Evolutionary conservation across 306 rosid species (phyloP), one percentile per base, ranked within the genome.

Genomic region (Dalbergia oliveri): DNA sequence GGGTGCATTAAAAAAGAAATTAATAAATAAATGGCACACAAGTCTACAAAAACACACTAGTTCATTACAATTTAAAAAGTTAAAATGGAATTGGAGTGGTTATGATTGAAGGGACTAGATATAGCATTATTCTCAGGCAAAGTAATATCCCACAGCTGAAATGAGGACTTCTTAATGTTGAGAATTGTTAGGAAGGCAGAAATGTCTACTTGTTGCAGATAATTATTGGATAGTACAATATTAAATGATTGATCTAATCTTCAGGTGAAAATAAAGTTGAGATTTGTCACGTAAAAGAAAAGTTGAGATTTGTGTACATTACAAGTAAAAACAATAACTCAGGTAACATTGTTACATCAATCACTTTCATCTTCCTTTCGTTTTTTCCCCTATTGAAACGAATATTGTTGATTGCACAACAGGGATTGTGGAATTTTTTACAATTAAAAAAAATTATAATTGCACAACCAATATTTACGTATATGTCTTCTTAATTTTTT

Each of bases 131-230:
- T 75, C 77, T 58, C 11, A 58, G 81, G 76, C 76, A 43, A 43
- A 9, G 47, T 43, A 43, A 43, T 43, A 43, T 0, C 10, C 47
- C 3, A n/a, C 76, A 13, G 76, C 76, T 59, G 54, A 31, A 43
- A 19, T 2, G 35, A 80, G 1, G 56, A 57, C 5, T 75, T 64
- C 65, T 65, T 35, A 19, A 64, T 18, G 65, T 6, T 0, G 4
- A 53, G 66, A 66, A 21, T n/a, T 64, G 73, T 35, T 77, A 77
- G 53, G 54, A 66, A 75, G 72, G 64, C 72, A 13, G 16, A 65
- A 76, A 13, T 18, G 66, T 16, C 15, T 51, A 64, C 54, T 37
- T 11, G 35, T 12, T 51, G 73, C 72, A 34, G n/a, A 65, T 31
- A 64, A 76, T 37, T 16, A 65, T 54, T 76, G 73, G 34, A 76